Percentiles rank a stretch among this genome's conserved stretches.
These are phyloP conservation scores for Wilcoxina mikolae DNA, from an alignment of 495 filamentous ascomycete species.

Conservation along the genomic window DNA sequence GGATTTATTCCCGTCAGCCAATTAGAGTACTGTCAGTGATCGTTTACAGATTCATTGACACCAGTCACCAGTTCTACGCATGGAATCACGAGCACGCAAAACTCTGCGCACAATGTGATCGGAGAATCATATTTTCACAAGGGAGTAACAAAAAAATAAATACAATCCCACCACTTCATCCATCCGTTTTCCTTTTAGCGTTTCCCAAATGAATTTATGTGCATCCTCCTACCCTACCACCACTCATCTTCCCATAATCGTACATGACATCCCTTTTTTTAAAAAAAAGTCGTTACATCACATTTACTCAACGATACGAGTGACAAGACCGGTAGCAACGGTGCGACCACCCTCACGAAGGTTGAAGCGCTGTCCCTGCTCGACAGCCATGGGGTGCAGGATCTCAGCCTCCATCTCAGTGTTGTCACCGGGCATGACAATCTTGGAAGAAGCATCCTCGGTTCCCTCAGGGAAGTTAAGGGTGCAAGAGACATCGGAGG, in stretches of 20 bases:
- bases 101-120: too few species aligned
- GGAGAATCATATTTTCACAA: too few species aligned
- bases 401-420: conserved; percentile 83
- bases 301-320: conserved; percentile 55
- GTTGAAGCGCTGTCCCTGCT: conserved; percentile 86
- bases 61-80: too few species aligned
- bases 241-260: not conserved
- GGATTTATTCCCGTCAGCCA: too few species aligned
- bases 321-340: conserved; percentile 83
- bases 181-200: too few species aligned
- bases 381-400: conserved; percentile 66
- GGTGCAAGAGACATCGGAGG: conserved; percentile 73
- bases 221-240: too few species aligned
- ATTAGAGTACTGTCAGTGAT: too few species aligned
- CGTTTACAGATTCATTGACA: too few species aligned
- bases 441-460: conserved; percentile 46
- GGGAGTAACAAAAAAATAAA: too few species aligned
- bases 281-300: not conserved
- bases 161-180: too few species aligned
- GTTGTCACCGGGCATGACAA: conserved; percentile 97
- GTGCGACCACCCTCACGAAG: conserved; percentile 90
- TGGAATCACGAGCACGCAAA: too few species aligned
- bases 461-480: conserved; percentile 70
- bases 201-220: too few species aligned
- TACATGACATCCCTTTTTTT: not conserved